Evolutionary conservation across 495 filamentous ascomycete species (phyloP), one percentile per base, ranked within the genome.

Genomic region (Clavariopsis aquatica): DNA sequence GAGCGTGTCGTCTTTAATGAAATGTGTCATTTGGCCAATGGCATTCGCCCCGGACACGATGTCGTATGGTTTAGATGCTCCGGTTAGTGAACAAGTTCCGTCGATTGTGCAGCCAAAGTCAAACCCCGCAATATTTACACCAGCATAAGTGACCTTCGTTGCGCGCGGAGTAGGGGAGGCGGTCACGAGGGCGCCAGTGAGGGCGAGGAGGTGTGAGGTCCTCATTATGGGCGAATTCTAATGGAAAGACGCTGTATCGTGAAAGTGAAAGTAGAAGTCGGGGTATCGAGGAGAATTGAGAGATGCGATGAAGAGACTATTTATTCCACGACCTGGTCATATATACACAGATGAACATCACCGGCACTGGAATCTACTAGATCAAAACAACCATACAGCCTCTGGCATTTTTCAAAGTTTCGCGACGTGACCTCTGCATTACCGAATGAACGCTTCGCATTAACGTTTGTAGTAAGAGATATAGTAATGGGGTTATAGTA

Each of bases 21-120:
- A 86, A 71, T 86, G 84, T 20, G 79, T 70, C 79, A 86, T 86
- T 69, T 86, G 84, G 24, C 56, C 77, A 12, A 77, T 74, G 26
- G 73, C 74, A 24, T 53, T 65, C 49, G 53, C 41, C 24, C 62
- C 69, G 0, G 43, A 36, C 20, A 49, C 61, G 52, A 69, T 46
- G 74, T 77, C 22, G 49, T 62, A 62, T 15, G 77, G 73, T 52
- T 78, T 72, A 9, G 72, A 65, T 0, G 71, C 60, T 7, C 52
- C 55, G 5, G 49, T 62, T 9, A 75, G 56, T 52, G 61, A 66
- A 66, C 76, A 80, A 23, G 69, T 76, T 67, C 78, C 80, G 69
- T 80, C 75, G 23, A 77, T 81, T 24, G 74, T 68, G 65, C 81
- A 83, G 23, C 82, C 82, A 68, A 83, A 82, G 38, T 84, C 82